Evolutionary conservation across 345 rosid genomes (phyloP).

Genomic region (Physaria fendleri): DNA sequence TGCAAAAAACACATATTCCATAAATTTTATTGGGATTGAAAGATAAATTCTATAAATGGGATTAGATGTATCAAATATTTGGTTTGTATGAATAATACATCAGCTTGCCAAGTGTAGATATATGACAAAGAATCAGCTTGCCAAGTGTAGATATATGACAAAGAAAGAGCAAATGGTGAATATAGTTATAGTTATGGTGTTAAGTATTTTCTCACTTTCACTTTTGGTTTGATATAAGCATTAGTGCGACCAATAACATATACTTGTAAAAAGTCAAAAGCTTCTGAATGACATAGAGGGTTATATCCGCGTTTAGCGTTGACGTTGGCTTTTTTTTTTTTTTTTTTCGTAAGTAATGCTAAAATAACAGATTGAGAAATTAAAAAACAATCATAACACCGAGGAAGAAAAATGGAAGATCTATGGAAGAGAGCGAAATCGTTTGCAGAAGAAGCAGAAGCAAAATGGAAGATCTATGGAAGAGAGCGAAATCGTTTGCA

Average conservation of each 20-base stretch:
- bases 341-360: conserved; percentile 2
- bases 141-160: neutral
- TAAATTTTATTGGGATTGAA: too few relatives aligned
- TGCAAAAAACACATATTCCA: neutral
- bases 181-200: neutral
- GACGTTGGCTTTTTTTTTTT: neutral
- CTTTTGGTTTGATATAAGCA: neutral
- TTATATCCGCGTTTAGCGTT: neutral
- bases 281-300: neutral
- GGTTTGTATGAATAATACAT: neutral
- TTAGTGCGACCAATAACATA: neutral
- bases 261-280: neutral
- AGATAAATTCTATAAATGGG: too few relatives aligned
- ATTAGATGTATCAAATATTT: neutral
- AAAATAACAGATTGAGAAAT: conserved; percentile 2
- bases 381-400: neutral
- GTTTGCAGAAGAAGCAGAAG: conserved; percentile 27
- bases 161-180: neutral
- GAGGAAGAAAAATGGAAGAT: conserved; percentile 56
- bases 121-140: neutral
- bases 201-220: neutral
- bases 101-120: neutral
- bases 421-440: conserved; percentile 79
- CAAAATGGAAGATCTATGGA: conserved; percentile 84
- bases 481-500: conserved; percentile 71